These are phyloP conservation scores for Vaccinium macrocarpon DNA, from an alignment of 148 eudicot genomes.

Conservation along the genomic window DNA sequence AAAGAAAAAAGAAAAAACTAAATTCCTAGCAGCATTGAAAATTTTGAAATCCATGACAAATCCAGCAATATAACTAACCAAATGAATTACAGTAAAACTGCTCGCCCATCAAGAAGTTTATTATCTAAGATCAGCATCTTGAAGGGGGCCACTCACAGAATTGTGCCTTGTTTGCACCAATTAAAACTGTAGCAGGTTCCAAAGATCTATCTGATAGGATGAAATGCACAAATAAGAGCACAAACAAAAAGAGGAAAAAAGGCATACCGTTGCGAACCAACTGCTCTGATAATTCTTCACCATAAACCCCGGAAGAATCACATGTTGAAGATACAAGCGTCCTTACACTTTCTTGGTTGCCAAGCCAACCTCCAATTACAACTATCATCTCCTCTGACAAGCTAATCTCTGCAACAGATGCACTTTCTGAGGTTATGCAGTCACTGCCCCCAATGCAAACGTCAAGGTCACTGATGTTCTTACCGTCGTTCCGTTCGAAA, in stretches of 20 bases:
- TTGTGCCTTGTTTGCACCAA: not conserved
- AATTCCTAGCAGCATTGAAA: not conserved
- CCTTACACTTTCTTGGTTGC: constrained; percentile 65
- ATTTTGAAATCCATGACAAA: not conserved
- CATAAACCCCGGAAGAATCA: constrained; percentile 39
- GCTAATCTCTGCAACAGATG: constrained; percentile 76
- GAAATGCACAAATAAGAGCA: no score
- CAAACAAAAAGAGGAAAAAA: not conserved
- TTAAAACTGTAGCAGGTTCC: not conserved
- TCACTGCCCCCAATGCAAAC: constrained; percentile 65
- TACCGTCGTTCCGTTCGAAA: no score
- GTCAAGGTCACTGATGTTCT: constrained; percentile 51
- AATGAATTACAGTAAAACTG: not conserved
- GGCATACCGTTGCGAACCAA: constrained; percentile 79
- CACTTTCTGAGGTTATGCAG: constrained; percentile 42
- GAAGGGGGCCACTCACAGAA: not conserved
- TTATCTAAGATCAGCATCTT: not conserved
- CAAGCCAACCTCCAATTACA: constrained; percentile 78
- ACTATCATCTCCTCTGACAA: constrained; percentile 68
- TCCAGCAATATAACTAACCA: not conserved
- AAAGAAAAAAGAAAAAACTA: not conserved
- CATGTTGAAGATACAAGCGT: constrained; percentile 36
- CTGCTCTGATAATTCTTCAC: constrained; percentile 85
- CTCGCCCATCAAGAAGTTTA: not conserved
- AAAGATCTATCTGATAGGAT: not conserved